Evolutionary conservation across 371 early-diverging fungal species (phyloP), one percentile per base, ranked within the genome.

Genomic region (Syncephalastrum racemosum): DNA sequence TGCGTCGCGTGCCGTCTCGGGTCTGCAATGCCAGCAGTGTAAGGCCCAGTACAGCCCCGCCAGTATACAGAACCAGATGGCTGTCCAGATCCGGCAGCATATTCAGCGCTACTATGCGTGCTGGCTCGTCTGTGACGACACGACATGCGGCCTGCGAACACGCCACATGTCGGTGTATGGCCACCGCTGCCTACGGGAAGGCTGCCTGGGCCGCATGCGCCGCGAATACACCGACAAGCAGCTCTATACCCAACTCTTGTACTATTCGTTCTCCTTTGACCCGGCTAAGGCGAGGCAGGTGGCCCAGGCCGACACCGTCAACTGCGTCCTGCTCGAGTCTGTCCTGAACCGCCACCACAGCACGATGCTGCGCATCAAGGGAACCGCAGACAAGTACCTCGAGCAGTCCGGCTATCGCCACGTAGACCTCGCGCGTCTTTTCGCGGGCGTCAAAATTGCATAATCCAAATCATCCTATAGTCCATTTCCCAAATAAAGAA

Each of bases 91-190:
- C 44, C 83, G 94, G 42, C 39, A 53, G 0, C 79, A 84, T 50
- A 83, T 97, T 36, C 68, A 77, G 44, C 70, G 64, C 40, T 97
- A 91, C 69, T 86, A 92, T 67, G 65, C 83, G 42, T 80, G 83
- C 20, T 86, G 83, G 83, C 62, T 87, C 18, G 64, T 86, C 15
- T 96, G 96, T 67, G 91, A 93, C 62, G 93, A 94, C 54, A 68
- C 73, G 18, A 68, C 80, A 8, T 93, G 94, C 65, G 61, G 57
- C 16, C 69, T 75, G 23, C 66, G 81, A 19, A 88, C 93, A 14
- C 75, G 87, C 15, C 71, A 77, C 61, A 66, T 90, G 53, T 82
- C 90, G 18, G 94, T 93, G 4, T 81, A 85, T 52, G 93, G 90
- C 0, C 72, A 81, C 16, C 74, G 86, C 24, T 95, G 95, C 63